Evolutionary conservation across 108 stramenopile genomes (phyloP), one percentile per base, ranked within the genome.

Genomic region (Cyclotella distinguenda): DNA sequence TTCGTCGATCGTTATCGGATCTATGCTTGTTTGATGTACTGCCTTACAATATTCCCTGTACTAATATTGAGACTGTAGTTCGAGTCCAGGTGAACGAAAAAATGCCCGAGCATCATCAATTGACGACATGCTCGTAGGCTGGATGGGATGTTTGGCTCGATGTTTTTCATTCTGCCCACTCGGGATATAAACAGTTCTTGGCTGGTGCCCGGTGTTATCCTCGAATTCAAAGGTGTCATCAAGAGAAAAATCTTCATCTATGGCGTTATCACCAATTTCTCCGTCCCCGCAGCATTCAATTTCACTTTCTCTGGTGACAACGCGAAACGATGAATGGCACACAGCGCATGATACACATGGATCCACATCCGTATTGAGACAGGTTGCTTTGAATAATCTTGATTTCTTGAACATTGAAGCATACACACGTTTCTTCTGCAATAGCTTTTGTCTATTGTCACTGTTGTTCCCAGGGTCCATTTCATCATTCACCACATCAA

Each of bases 31-130:
- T 3, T 8, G 46, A 6, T 22, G 6, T 4, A 47, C 43, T 16
- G 46, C 48, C 22, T 47, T 15, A 22, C 46, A 33, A 19, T 62
- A 62, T 34, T 33, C 30, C 2, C 31, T 25, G 35, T 62, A 62
- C 23, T 62, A 49, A 74, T 51, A 33, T 36, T 71, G 50, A 74
- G 58, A 31, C 44, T 28, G 36, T 74, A 59, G 25, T 59, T 66
- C 13, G 72, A 65, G 25, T 74, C 73, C 59, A 74, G 52, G 48
- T 74, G 53, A 28, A 50, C 26, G 38, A n/a, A 66, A 66, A 59
- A 65, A 74, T 2, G 73, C 73, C 42, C 65, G 48, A 12, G 73
- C 73, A 3, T 58, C 59, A 21, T 50, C 51, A 4, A 74, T 48
- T 26, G 74, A 55, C 8, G 63, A 38, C 53, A 46, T 76, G 39